Evolutionary conservation across 2,329 filamentous ascomycete genomes (phyloP), one percentile per base, ranked within the genome.

Genomic region (Lachnellula subtilissima): DNA sequence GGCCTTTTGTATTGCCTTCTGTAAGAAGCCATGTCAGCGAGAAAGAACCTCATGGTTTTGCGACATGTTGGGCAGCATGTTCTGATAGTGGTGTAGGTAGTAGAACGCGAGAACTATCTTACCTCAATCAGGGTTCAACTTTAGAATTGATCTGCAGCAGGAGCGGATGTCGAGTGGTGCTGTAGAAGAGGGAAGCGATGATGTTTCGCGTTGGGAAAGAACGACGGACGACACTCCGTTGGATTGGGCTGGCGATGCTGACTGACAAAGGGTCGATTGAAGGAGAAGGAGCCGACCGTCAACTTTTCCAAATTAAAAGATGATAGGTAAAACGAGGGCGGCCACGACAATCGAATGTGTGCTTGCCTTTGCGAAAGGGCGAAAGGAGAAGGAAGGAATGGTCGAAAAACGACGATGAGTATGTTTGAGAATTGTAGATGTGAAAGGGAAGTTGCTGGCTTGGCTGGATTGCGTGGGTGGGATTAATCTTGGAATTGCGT

Each of bases 341-440:
- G 59, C 47, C 52, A 64, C 65, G 54, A 55, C 64, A 67, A 69
- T 58, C 62, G 60, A 67, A 67, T 69, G 66, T 61, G 64, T 67
- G 45, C 58, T 57, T 65, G 45, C 59, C 58, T 65, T 59, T 57
- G 46, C 53, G 50, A 32, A 55, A 56, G 53, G 50, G 58, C 50
- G 50, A 53, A 48, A 53, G 52, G 51, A 48, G 39, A 22, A 35
- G 28, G 54, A 53, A 43, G 50, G 22, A 48, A 28, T 48, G 53
- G 53, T 56, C 50, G 50, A 45, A 52, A 52, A 54, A 23, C 53
- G 43, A 53, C 23, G 45, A 15, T 17, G 12, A 23, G 5, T 5
- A 28, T 45, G 36, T 23, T 48, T 42, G 36, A 40, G 48, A 43
- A 37, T 50, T 35, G 47, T 3, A 49, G 25, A 22, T 35, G 40